Evolutionary conservation across 805 yeast genomes (phyloP).

Genomic region (Saturnispora ahearnii): DNA sequence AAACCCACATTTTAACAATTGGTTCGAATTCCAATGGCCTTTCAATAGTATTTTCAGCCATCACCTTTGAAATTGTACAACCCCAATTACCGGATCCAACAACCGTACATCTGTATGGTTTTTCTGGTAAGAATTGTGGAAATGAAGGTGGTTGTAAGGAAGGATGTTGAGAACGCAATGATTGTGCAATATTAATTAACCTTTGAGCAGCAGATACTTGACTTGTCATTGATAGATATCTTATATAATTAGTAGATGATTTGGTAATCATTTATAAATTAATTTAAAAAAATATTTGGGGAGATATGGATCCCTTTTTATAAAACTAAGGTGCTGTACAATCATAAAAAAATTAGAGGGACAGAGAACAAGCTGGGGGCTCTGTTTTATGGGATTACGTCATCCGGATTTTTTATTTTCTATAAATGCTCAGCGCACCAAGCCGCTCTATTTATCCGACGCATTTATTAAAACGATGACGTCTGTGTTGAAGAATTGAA

Average conservation of each 20-base stretch:
- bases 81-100: slow-evolving; percentile 99
- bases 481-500: no score
- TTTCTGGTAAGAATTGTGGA: slow-evolving; percentile 20
- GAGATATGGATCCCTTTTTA: no score
- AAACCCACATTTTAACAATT: slow-evolving; percentile 94
- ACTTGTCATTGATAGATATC: background rate
- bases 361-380: no score
- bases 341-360: no score
- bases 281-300: background rate
- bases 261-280: background rate
- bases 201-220: slow-evolving; percentile 18
- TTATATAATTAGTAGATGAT: background rate
- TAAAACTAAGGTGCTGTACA: no score
- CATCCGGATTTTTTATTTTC: no score
- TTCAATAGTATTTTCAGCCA: slow-evolving; percentile 75
- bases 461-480: no score
- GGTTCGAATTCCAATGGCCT: slow-evolving; percentile 64
- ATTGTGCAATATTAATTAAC: slow-evolving; percentile 16
- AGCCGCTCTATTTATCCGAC: no score
- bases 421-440: no score
- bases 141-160: slow-evolving; percentile 8
- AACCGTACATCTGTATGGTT: slow-evolving; percentile 51
- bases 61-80: slow-evolving; percentile 91
- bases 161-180: slow-evolving; percentile 16
- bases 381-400: no score